phyloP scores from a whole-genome alignment of 352 stramenopile genomes.

The Globisporangium sylvaticum region DNA sequence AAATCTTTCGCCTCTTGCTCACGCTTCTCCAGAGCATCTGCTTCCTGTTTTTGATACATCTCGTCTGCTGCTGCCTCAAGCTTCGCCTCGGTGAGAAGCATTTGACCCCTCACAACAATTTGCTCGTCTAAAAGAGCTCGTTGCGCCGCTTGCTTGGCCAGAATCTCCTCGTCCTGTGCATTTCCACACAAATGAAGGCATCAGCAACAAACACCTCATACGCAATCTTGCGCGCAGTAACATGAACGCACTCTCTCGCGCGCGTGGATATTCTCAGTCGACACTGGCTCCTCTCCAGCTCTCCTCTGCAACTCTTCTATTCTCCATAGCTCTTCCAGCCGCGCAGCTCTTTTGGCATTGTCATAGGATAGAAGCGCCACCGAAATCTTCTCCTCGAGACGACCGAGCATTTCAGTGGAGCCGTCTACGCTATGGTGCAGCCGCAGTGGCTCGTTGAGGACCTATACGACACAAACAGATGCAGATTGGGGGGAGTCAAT shows the following conservation, averaged over 20 bases:
- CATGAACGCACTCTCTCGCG: neutral
- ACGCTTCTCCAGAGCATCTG: constrained; percentile 1
- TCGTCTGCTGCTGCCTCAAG: constrained; percentile 12
- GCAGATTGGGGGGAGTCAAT: neutral
- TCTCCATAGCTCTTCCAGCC: neutral
- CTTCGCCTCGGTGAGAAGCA: constrained; percentile 6
- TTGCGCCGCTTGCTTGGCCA: constrained; percentile 6
- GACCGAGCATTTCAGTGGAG: constrained; percentile 1
- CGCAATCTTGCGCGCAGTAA: neutral
- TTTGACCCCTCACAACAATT: neutral
- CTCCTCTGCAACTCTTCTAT: neutral
- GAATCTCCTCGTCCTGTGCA: neutral
- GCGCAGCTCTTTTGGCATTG: neutral
- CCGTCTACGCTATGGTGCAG: neutral
- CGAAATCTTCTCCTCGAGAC: constrained; percentile 6
- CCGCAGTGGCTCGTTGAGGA: constrained; percentile 7
- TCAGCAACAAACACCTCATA: neutral
- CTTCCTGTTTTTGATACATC: neutral
- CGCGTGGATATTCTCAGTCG: neutral
- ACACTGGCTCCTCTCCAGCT: neutral
- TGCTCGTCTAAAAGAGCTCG: constrained; percentile 16
- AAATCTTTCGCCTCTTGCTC: constrained; percentile 8
- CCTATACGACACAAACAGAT: constrained; percentile 1
- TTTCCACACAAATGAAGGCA: neutral
- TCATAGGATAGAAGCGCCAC: neutral